Conservation (phyloP, 805 yeast species). For the Saccharomycopsis amapae region DNA sequence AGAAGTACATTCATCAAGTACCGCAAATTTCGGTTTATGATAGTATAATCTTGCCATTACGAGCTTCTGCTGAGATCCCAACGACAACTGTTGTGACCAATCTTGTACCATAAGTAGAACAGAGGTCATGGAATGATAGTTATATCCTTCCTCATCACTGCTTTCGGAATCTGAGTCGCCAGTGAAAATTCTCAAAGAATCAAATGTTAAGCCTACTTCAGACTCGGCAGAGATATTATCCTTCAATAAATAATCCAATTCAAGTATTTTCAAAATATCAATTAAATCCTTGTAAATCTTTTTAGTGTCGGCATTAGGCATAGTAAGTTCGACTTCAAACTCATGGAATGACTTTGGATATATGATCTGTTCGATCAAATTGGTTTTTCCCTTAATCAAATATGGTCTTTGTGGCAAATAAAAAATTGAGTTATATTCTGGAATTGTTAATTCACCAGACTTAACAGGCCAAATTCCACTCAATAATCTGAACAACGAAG, state of each 20-base stretch:
- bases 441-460: conserved; percentile 50
- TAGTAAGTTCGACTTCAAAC: conserved; percentile 33
- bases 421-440: conserved; percentile 52
- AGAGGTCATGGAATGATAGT: conserved; percentile 10
- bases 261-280: conserved; percentile 48
- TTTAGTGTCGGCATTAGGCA: conserved; percentile 21
- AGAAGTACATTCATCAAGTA: conserved; percentile 91
- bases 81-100: conserved; percentile 85
- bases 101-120: conserved; percentile 45
- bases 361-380: conserved; percentile 80
- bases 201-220: conserved; percentile 30
- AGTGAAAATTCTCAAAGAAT: conserved; percentile 9
- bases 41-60: conserved; percentile 92
- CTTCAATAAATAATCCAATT: conserved; percentile 50
- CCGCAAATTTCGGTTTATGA: conserved; percentile 89
- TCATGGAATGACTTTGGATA: conserved; percentile 72
- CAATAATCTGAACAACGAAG: conserved; percentile 80
- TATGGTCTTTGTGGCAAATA: conserved; percentile 92
- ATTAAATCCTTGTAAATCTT: conserved; percentile 41
- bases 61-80: conserved; percentile 87
- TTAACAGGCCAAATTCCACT: conserved; percentile 92
- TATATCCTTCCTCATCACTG: conserved; percentile 6
- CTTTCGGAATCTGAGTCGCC: conserved; percentile 6
- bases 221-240: conserved; percentile 28
- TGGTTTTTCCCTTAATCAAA: conserved; percentile 57